Conservation (phyloP, 345 rosid species). For the Atalantia buxifolia region DNA sequence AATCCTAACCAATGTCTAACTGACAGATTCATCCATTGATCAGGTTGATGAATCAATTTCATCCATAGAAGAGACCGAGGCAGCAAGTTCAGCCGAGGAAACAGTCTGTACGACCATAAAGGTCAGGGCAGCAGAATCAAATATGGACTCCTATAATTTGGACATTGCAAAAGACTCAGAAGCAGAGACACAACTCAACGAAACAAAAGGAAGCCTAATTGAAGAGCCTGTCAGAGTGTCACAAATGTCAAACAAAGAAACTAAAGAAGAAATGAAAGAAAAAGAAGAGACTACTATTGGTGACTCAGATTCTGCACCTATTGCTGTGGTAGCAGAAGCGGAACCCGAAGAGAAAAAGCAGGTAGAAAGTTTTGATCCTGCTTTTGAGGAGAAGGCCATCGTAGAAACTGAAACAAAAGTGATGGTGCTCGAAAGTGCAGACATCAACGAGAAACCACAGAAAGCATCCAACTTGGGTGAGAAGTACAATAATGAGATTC, state of each 20-base stretch:
- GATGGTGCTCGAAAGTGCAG: not conserved
- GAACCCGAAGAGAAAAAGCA: constrained; percentile 21
- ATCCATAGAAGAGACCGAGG: constrained; percentile 19
- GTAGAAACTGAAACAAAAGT: constrained; percentile 6
- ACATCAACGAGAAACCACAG: constrained; percentile 6
- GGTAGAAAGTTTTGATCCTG: constrained; percentile 13
- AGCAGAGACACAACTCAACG: constrained; percentile 4
- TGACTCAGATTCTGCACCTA: not conserved
- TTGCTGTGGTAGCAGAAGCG: constrained; percentile 5
- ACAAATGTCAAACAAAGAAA: not conserved
- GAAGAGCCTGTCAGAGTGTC: constrained; percentile 1
- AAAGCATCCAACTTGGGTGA: constrained; percentile 8
- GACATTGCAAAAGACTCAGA: not conserved
- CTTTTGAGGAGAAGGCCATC: constrained; percentile 15
- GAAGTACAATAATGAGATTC: constrained; percentile 3
- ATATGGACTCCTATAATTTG: not conserved
- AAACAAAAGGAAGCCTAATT: constrained; percentile 4
- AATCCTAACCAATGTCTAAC: not conserved
- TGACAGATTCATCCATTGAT: not conserved
- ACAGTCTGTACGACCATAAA: constrained; percentile 2
- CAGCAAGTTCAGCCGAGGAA: constrained; percentile 12
- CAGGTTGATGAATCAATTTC: constrained; percentile 21
- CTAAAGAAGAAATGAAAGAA: constrained; percentile 14
- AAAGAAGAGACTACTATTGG: not conserved
- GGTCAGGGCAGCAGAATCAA: constrained; percentile 16